These are phyloP conservation scores for Scedosporium aurantiacum DNA, from an alignment of 2,329 filamentous ascomycete species.

Conservation along the genomic window DNA sequence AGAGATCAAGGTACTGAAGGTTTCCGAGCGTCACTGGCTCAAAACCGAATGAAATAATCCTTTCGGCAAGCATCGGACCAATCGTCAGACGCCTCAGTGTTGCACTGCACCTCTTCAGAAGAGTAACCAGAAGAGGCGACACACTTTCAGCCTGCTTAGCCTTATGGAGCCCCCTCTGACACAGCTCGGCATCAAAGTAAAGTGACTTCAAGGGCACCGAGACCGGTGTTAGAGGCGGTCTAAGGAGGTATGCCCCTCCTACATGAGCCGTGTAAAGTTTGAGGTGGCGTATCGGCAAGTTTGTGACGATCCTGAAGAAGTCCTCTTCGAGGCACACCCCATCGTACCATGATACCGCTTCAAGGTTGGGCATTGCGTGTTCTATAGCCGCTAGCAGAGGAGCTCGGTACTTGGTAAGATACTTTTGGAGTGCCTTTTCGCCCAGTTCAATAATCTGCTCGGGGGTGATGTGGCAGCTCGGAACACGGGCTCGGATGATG, in stretches of 20 bases:
- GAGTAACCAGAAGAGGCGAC: neutral
- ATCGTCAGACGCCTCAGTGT: neutral
- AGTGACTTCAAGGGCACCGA: neutral
- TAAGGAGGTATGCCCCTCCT: neutral
- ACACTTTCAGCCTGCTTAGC: neutral
- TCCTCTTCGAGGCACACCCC: neutral
- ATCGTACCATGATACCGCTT: neutral
- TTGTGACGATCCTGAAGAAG: neutral
- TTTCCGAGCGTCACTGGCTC: neutral
- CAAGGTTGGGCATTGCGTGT: neutral
- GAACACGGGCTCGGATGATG: neutral
- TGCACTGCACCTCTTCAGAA: neutral
- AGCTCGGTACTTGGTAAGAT: neutral
- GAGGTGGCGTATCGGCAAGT: neutral
- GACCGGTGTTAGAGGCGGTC: neutral
- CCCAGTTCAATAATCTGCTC: neutral
- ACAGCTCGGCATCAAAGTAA: neutral
- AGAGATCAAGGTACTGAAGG: neutral
- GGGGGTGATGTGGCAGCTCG: neutral
- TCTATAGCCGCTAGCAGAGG: neutral
- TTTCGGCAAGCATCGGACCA: neutral
- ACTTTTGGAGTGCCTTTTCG: neutral
- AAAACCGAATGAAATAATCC: neutral
- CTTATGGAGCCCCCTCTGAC: neutral
- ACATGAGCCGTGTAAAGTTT: neutral